These are phyloP conservation scores for Talaromyces trachyspermus DNA, from an alignment of 495 filamentous ascomycete species.

Conservation along the genomic window DNA sequence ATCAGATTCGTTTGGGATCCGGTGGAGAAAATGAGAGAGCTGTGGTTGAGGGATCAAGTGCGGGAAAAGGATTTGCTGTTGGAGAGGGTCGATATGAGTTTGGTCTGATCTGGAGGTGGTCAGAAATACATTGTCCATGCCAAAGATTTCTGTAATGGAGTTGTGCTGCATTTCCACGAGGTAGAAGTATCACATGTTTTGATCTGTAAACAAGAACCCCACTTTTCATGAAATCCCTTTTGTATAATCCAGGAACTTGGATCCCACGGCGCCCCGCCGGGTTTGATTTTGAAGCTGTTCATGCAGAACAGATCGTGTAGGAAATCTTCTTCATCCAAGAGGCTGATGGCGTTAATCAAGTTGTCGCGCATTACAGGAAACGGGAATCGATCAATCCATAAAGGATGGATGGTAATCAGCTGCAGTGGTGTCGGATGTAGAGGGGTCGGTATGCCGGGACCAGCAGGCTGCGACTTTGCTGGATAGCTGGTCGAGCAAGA, in stretches of 20 bases:
- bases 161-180: too few species aligned
- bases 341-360: slow-evolving; percentile 8
- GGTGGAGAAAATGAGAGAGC: background rate
- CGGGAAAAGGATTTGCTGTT: background rate
- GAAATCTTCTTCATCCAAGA: slow-evolving; percentile 10
- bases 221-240: background rate
- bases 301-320: slow-evolving; percentile 2
- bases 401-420: slow-evolving; percentile 9
- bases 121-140: too few species aligned
- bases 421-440: slow-evolving; percentile 10
- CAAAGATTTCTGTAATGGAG: too few species aligned
- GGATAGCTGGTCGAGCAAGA: slow-evolving; percentile 1
- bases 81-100: background rate
- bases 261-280: background rate
- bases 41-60: background rate
- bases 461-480: background rate
- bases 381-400: slow-evolving; percentile 13
- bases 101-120: background rate
- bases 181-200: background rate
- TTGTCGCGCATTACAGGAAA: slow-evolving; percentile 14
- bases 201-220: slow-evolving; percentile 3
- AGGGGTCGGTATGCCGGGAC: slow-evolving; percentile 4
- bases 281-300: slow-evolving; percentile 3
- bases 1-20: background rate
- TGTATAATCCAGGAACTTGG: slow-evolving; percentile 4